Evolutionary conservation across 192 early-diverging fungal genomes (phyloP).

Genomic region (Cladochytrium replicatum): DNA sequence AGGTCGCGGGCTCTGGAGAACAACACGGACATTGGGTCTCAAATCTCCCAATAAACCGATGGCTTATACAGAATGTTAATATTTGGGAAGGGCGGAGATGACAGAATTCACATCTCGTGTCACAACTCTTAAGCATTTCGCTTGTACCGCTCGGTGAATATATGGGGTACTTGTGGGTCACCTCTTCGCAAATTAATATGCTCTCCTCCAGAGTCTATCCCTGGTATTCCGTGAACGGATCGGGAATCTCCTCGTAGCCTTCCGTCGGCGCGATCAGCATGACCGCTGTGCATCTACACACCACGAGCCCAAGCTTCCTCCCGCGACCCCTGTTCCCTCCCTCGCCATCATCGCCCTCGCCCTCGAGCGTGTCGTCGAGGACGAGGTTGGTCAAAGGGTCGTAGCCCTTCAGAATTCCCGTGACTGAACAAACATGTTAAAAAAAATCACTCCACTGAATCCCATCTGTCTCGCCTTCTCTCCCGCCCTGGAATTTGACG

Average conservation of each 20-base stretch:
- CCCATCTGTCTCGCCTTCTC: slow-evolving; percentile 65
- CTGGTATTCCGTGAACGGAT: slow-evolving; percentile 54
- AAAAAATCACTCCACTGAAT: slow-evolving; percentile 1
- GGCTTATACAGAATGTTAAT: too few relatives aligned
- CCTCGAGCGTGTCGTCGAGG: slow-evolving; percentile 64
- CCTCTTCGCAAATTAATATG: too few relatives aligned
- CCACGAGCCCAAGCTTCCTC: slow-evolving; percentile 72
- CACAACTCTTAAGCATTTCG: too few relatives aligned
- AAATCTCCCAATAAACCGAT: too few relatives aligned
- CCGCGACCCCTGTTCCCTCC: slow-evolving; percentile 29
- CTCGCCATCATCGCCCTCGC: neutral
- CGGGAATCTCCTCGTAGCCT: slow-evolving; percentile 81
- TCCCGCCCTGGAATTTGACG: slow-evolving; percentile 86
- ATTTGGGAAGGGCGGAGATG: too few relatives aligned
- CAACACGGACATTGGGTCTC: too few relatives aligned
- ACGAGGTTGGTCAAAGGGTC: slow-evolving; percentile 92
- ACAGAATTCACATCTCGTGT: too few relatives aligned
- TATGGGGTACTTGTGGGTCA: too few relatives aligned
- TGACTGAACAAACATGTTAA: slow-evolving; percentile 43
- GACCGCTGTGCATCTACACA: slow-evolving; percentile 81
- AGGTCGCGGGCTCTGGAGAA: too few relatives aligned
- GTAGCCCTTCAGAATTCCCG: slow-evolving; percentile 81
- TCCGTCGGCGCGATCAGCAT: slow-evolving; percentile 86
- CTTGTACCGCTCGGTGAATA: too few relatives aligned
- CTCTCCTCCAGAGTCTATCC: neutral